Percentiles rank a stretch among this genome's conserved stretches.
These are phyloP conservation scores for Epichloe coenophiala DNA, from an alignment of 2,329 filamentous ascomycete species.

Conservation along the genomic window DNA sequence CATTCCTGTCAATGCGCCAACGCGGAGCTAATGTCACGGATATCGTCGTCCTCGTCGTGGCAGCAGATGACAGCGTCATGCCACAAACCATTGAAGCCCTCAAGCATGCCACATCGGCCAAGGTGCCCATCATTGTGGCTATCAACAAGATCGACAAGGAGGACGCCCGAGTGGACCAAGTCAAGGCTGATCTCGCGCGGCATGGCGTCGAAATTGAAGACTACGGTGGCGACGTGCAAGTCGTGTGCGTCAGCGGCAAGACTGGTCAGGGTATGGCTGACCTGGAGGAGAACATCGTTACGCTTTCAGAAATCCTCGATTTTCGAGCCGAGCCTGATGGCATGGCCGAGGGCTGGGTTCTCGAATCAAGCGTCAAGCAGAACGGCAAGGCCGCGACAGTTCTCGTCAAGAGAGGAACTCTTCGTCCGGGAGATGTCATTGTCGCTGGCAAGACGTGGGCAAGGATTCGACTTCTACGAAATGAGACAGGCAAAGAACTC, in stretches of 20 bases:
- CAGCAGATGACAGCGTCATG: slow-evolving; percentile 93
- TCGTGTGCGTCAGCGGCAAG: slow-evolving; percentile 82
- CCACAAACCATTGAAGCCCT: slow-evolving; percentile 93
- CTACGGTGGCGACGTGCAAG: slow-evolving; percentile 86
- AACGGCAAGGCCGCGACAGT: slow-evolving; percentile 79
- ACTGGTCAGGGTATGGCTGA: slow-evolving; percentile 85
- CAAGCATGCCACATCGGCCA: slow-evolving; percentile 76
- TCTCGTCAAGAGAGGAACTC: slow-evolving; percentile 74
- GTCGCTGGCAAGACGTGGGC: slow-evolving; percentile 85
- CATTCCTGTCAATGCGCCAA: slow-evolving; percentile 90
- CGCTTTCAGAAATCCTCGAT: slow-evolving; percentile 80
- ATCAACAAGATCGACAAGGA: slow-evolving; percentile 96
- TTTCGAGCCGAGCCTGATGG: slow-evolving; percentile 68
- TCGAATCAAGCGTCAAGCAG: slow-evolving; percentile 81
- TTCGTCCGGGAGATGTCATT: slow-evolving; percentile 67
- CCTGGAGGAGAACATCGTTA: slow-evolving; percentile 79
- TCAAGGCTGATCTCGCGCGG: slow-evolving; percentile 75
- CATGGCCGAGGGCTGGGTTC: slow-evolving; percentile 79
- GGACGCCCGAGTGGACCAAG: slow-evolving; percentile 63
- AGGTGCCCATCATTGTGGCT: slow-evolving; percentile 91
- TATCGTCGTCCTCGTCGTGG: slow-evolving; percentile 90
- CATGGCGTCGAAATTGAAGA: slow-evolving; percentile 89
- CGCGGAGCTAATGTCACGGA: slow-evolving; percentile 93
- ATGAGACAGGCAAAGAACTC: slow-evolving; percentile 67
- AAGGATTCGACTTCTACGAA: slow-evolving; percentile 67